phyloP scores from a whole-genome alignment of 768 basidiomycete genomes.

The Trametes cubensis region DNA sequence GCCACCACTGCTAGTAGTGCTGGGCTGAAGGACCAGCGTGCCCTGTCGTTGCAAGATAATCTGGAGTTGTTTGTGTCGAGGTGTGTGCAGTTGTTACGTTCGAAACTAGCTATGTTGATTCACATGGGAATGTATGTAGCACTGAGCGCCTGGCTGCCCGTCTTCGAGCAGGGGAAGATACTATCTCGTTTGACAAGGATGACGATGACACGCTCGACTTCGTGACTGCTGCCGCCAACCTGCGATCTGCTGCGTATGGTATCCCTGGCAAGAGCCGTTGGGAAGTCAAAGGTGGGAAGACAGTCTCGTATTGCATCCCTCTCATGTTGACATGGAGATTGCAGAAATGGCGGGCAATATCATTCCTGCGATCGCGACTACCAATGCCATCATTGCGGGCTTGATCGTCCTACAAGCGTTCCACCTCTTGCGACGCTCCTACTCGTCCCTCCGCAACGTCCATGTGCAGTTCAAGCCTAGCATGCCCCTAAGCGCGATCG shows the following conservation, averaged over 20 bases:
- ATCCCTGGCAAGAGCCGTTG: slow-evolving; percentile 90
- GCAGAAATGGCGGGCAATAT: slow-evolving; percentile 99
- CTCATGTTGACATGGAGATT: not conserved
- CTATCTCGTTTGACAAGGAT: slow-evolving; percentile 94
- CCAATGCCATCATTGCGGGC: slow-evolving; percentile 96
- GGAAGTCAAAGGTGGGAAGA: slow-evolving; percentile 86
- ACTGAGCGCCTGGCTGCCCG: slow-evolving; percentile 78
- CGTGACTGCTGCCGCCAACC: slow-evolving; percentile 91
- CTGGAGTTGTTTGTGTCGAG: slow-evolving; percentile 83
- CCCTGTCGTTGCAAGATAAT: slow-evolving; percentile 78
- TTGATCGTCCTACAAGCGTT: slow-evolving; percentile 92
- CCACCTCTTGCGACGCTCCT: slow-evolving; percentile 72
- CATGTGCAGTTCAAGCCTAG: slow-evolving; percentile 78
- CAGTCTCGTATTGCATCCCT: not conserved
- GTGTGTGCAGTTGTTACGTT: slow-evolving; percentile 40
- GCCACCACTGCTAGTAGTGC: slow-evolving; percentile 4
- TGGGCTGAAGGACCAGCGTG: slow-evolving; percentile 80
- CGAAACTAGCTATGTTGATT: not conserved
- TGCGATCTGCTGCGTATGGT: slow-evolving; percentile 87
- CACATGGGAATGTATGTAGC: slow-evolving; percentile 42
- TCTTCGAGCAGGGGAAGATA: slow-evolving; percentile 64
- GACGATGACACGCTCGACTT: slow-evolving; percentile 97
- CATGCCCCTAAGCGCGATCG: slow-evolving; percentile 75
- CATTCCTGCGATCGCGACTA: slow-evolving; percentile 98
- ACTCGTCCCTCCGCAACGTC: slow-evolving; percentile 67